Base-by-base conservation (phyloP, 257 asterid genomes). In the Dorcoceras hygrometricum region DNA sequence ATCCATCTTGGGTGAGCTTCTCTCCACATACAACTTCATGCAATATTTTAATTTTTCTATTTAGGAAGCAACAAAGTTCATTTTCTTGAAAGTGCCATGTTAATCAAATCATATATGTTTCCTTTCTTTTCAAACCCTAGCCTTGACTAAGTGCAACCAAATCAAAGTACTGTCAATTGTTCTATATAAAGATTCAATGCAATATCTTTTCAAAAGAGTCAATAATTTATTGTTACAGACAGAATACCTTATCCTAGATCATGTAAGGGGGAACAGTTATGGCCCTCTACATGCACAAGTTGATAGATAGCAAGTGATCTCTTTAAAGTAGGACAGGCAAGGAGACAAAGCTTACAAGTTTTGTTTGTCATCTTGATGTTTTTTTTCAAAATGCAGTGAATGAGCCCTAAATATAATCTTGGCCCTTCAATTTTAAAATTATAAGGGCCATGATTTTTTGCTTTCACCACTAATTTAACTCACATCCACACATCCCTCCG, bases 391-490 rank as follows among this genome's bases (percentile, higher is more conserved):
- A 55, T 53, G 31, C 77, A 71, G 71, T 80, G 81, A 77, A 78
- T 70, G 77, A 61, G 65, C 72, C 75, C 57, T 59, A 62, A 78
- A 39, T 27, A 7, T 54, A 8, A 24, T 65, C 46, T 60, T 57
- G 57, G 66, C 78, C 82, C 84, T 55, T 79, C 75, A 60, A 23
- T 12, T 46, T 29, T 46, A 14, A 46, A 46, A 46, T 46, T 46
- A 4, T 14, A 19, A 56, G 72, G 77, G 27, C 82, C 84, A 72
- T 54, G 51, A 22, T 24, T 65, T 34, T 28, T 36, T 28, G 19
- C 74, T 39, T 66, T 63, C 81, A 87, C 87, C 90, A 79, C 87
- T 78, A 43, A 28, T 75, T 81, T 78, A 50, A 28, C 74, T 81
- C 67, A 32, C 62, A 68, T 59, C 68, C 67, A 50, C 80, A 73